Percentiles rank a stretch among this genome's conserved stretches.
phyloP scores from a whole-genome alignment of 257 asterid genomes.

The Euphrasia confusa region DNA sequence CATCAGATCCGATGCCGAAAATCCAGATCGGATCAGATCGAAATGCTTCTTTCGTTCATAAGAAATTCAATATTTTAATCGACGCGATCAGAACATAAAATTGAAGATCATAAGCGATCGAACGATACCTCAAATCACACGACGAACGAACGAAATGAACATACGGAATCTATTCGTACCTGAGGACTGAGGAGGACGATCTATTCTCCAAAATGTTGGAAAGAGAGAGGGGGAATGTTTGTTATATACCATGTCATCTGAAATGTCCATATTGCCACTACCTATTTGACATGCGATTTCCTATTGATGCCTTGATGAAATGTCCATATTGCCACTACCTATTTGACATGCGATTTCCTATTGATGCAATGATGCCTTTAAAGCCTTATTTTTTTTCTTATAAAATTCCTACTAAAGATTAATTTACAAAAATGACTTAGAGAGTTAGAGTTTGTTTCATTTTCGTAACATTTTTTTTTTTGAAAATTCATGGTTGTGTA shows the following conservation, averaged over 20 bases:
- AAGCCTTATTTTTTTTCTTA: too few species aligned
- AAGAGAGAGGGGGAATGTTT: conserved; percentile 13
- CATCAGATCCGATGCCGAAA: conserved; percentile 9
- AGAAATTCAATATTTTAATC: not conserved
- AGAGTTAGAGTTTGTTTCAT: too few species aligned
- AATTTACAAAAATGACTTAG: too few species aligned
- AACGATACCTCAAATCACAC: conserved; percentile 9
- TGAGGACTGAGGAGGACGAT: conserved; percentile 11
- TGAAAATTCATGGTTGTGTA: too few species aligned
- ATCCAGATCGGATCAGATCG: conserved; percentile 25
- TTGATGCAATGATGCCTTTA: too few species aligned
- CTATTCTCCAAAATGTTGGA: conserved; percentile 29
- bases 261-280: conserved; percentile 25
- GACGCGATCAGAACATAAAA: conserved; percentile 7
- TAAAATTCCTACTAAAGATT: too few species aligned
- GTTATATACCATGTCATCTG: conserved; percentile 14
- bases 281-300: not conserved
- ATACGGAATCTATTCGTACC: conserved; percentile 18
- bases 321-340: too few species aligned
- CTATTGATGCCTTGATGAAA: too few species aligned
- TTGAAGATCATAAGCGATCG: not conserved
- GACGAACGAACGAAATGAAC: conserved; percentile 18
- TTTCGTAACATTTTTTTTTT: too few species aligned
- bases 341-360: too few species aligned
- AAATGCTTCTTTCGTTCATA: not conserved